Conservation (phyloP, 2,329 filamentous ascomycete species). For the Myriangium duriaei region DNA sequence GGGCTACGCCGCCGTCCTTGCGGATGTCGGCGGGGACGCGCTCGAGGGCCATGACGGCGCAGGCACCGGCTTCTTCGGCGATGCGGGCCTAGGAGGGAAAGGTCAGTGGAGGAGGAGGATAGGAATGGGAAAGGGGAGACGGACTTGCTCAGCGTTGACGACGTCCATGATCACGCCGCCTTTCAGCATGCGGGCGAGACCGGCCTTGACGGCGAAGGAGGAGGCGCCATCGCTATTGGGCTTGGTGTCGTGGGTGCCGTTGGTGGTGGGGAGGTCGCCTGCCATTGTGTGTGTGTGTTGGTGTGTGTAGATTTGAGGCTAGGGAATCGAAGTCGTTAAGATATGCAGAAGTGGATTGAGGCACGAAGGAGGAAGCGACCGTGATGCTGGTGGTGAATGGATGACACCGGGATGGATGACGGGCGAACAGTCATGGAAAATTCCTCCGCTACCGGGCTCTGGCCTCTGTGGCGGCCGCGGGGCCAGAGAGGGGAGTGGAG, state of each 20-base stretch:
- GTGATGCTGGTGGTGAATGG: neutral
- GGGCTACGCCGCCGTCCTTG: slow-evolving; percentile 78
- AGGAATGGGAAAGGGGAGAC: slow-evolving; percentile 7
- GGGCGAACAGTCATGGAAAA: too few relatives aligned
- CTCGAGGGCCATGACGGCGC: slow-evolving; percentile 97
- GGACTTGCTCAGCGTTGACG: slow-evolving; percentile 70
- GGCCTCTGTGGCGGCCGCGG: too few relatives aligned
- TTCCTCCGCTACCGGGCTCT: too few relatives aligned
- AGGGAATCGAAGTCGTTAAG: too few relatives aligned
- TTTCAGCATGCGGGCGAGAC: slow-evolving; percentile 95
- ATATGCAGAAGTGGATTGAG: too few relatives aligned
- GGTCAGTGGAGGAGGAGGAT: slow-evolving; percentile 1
- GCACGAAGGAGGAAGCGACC: neutral
- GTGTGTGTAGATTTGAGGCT: slow-evolving; percentile 1
- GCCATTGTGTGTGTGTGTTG: slow-evolving; percentile 25
- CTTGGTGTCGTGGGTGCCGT: slow-evolving; percentile 24
- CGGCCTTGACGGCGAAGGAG: slow-evolving; percentile 83
- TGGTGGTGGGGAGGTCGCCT: slow-evolving; percentile 36
- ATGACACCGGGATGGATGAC: neutral
- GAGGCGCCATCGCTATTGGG: slow-evolving; percentile 24
- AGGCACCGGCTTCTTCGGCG: slow-evolving; percentile 90
- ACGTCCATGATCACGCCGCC: slow-evolving; percentile 99
- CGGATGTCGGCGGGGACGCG: slow-evolving; percentile 94
- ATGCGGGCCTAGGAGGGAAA: slow-evolving; percentile 60
- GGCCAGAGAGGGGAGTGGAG: too few relatives aligned